A percentile compares a stretch with the other conserved stretches of the same genome.
Conservation (phyloP, 2,329 filamentous ascomycete species). For the Plectosphaerella cucumerina region DNA sequence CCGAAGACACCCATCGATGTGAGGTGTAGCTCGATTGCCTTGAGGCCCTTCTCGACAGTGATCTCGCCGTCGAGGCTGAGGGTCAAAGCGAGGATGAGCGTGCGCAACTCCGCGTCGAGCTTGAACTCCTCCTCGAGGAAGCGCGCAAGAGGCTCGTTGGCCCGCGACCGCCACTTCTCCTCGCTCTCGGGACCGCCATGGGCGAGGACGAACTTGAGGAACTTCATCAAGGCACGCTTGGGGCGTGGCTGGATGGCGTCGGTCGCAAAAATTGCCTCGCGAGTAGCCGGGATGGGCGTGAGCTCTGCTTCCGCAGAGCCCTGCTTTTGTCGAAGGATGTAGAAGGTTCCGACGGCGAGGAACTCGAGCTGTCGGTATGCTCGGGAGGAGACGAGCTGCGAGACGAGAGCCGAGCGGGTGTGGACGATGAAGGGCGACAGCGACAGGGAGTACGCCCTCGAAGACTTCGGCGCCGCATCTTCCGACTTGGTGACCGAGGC, state of each 20-base stretch:
- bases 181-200: slow-evolving; percentile 55
- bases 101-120: slow-evolving; percentile 64
- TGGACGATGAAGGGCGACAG: slow-evolving; percentile 86
- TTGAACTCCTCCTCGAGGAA: slow-evolving; percentile 63
- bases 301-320: slow-evolving; percentile 32
- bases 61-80: slow-evolving; percentile 63
- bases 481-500: slow-evolving; percentile 32
- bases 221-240: slow-evolving; percentile 88
- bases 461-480: slow-evolving; percentile 15
- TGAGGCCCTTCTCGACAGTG: slow-evolving; percentile 62
- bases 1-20: slow-evolving; percentile 85
- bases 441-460: slow-evolving; percentile 69
- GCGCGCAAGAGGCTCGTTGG: slow-evolving; percentile 47
- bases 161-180: slow-evolving; percentile 55
- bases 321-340: slow-evolving; percentile 55
- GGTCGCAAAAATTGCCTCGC: slow-evolving; percentile 87
- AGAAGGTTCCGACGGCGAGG: slow-evolving; percentile 88
- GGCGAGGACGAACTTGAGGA: slow-evolving; percentile 80
- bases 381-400: slow-evolving; percentile 80
- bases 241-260: slow-evolving; percentile 70
- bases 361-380: slow-evolving; percentile 91
- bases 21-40: slow-evolving; percentile 73
- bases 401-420: slow-evolving; percentile 71
- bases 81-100: slow-evolving; percentile 62
- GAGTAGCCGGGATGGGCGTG: slow-evolving; percentile 75